Base-by-base conservation (phyloP, 2,329 filamentous ascomycete genomes). In the Thielaviopsis punctulata region DNA sequence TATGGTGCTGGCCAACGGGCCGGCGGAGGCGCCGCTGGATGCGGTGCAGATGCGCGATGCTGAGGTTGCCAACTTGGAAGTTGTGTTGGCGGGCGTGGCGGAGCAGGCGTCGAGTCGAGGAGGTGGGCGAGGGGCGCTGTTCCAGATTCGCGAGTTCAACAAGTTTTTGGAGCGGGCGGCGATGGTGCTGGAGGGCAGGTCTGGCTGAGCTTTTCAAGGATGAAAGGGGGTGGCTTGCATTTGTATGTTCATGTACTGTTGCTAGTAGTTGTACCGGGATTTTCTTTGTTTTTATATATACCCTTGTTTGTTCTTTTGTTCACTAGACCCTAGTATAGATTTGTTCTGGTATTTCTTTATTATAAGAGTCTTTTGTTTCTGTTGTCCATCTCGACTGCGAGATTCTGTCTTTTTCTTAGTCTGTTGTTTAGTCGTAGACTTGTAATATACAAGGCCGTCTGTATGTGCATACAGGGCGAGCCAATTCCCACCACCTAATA, bases 131-230 rank as follows among this genome's bases (percentile, higher is more conserved):
- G 76, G 76, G 2, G 64, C 73, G 4, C 64, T 82, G 56, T 69
- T 68, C 54, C 73, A 77, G 60, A 71, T 82, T 52, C 72, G 66
- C 55, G 72, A 77, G 47, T 82, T 82, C 59, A 83, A 82, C 57
- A 70, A 70, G 27, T 79, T 82, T 57, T 64, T 83, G 48, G 79
- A 82, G 61, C 70, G 79, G 21, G 70, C 76, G 5, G 78, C 77
- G 2, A 62, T 68, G 25, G 75, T 72, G 27, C 64, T 83, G 44
- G 79, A 81, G 62, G 60, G 65, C 49, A 63, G 65, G 61, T 4
- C 8, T 33, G 3, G 9, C 4, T 65, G 60, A 65, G 52, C 13
- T 41, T 18, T n/a, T n/a, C n/a, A n/a, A n/a, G 21, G 23, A 23
- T 19, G 36, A 18, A 15, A 19, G 39, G 39, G 39, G 39, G 5